Evolutionary conservation across 805 yeast species (phyloP), one percentile per base, ranked within the genome.

Genomic region (Saccharomyces mikatae): DNA sequence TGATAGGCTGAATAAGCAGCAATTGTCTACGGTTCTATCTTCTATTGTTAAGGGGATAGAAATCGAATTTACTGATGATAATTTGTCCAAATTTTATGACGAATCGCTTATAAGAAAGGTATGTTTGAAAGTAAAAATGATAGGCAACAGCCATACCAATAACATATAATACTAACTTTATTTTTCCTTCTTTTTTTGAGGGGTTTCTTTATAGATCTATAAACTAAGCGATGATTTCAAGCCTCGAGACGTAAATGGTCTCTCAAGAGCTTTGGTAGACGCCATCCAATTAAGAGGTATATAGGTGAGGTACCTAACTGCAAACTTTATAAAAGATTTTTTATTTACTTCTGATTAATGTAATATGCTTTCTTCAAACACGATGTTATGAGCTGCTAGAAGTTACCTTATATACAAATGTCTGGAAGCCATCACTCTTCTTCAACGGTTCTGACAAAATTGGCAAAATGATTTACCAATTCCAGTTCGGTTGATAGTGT

Each of bases 401-500:
- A n/a, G 11, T 17, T 36, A 8, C 17, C 17, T 36, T 36, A 36
- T 36, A 36, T 36, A 46, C 17, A 46, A 2, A 5, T 47, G 24
- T 5, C 13, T 6, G 30, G 6, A 6, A 36, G 3, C 30, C 11
- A 48, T 49, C 29, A 41, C 27, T 14, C 28, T 24, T 14, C 10
- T 48, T 22, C 47, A 41, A 49, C 22, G 48, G 52, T 30, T n/a
- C 56, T 56, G 26, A 55, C 60, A 50, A 61, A 61, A 17, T 60
- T 54, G 13, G 84, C 76, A 64, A 86, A 87, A 55, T 78, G 79
- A 1, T 80, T 76, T 21, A 87, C 81, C 56, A 90, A 75, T 58
- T 84, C 89, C 55, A 81, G 80, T 66, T 87, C 91, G 30, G 87
- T 81, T 41, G 75, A 69, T 54, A 86, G 74, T 0, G 97, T 91